Base-by-base conservation (phyloP, 352 stramenopile species). In the Globisporangium mamillatum region DNA sequence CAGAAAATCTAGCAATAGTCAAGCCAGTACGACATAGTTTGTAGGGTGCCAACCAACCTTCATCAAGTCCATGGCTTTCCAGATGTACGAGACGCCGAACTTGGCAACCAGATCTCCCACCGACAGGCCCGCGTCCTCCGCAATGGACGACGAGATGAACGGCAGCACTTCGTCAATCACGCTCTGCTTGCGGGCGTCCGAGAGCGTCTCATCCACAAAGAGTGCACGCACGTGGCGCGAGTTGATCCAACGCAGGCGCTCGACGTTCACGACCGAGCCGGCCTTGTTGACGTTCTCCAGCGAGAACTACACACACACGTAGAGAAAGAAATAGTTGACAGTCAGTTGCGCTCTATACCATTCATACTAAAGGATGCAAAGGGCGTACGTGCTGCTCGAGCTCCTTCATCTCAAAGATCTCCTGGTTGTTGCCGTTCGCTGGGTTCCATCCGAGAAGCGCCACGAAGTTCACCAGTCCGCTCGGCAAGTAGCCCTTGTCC, bases 381-480 rank as follows among this genome's bases (percentile, higher is more conserved):
- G n/a, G 32, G 36, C 52, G 25, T 78, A 92, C 84, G 20, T 88
- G 75, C 25, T 86, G 63, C 54, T 86, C 69, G 16, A 99, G 81
- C 65, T 99, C 96, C 32, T 97, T 83, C 67, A 98, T 82, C 6
- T 86, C 86, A 67, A 98, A 99, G 67, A 99, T 98, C 71, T 99
- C 97, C 73, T 99, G 94, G 57, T 98, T 98, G 57, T 97, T 99
- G 24, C 96, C 97, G 60, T 95, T 89, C 10, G 87, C 86, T 10
- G 89, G 87, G 74, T 99, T 99, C 97, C 97, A 99, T 18, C 97
- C 97, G 20, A 99, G 88, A n/a, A 99, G 78, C 16, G 97, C 94
- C 9, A 99, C 86, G 69, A 99, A 99, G 69, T 99, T 99, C 55
- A 99, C 96, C 67, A 99, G 94, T 0, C 96, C 96, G 71, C 94